Percentiles rank a stretch among this genome's conserved stretches.
These are phyloP conservation scores for Neonothopanus nambi DNA, from an alignment of 1,284 basidiomycete species.

Conservation along the genomic window DNA sequence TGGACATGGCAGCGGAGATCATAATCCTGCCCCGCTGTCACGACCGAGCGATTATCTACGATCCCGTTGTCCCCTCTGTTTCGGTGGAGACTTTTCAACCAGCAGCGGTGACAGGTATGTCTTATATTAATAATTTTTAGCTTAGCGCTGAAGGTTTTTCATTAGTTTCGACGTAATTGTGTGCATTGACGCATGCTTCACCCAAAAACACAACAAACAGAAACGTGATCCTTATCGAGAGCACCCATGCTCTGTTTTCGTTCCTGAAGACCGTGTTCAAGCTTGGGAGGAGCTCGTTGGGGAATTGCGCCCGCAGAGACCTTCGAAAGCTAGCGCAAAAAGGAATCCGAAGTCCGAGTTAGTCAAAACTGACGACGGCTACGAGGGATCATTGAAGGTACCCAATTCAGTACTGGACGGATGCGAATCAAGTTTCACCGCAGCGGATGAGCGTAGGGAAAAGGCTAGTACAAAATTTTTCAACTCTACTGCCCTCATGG, in stretches of 20 bases:
- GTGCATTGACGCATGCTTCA: conserved; percentile 18
- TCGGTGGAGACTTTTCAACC: not conserved
- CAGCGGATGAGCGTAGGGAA: conserved; percentile 29
- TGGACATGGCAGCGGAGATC: too few relatives aligned
- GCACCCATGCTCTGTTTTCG: conserved; percentile 17
- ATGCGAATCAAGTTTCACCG: conserved; percentile 33
- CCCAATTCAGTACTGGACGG: conserved; percentile 28
- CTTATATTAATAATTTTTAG: not conserved
- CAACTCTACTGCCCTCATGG: conserved; percentile 25
- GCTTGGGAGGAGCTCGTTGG: conserved; percentile 13
- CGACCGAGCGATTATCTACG: conserved; percentile 2
- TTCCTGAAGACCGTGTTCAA: conserved; percentile 14
- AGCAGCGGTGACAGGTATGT: not conserved
- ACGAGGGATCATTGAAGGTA: conserved; percentile 17
- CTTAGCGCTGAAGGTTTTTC: not conserved
- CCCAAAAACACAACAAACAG: conserved; percentile 17
- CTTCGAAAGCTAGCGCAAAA: too few relatives aligned
- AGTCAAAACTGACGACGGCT: not conserved
- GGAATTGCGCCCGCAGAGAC: conserved; percentile 7
- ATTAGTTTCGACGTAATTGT: not conserved
- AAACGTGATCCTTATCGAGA: conserved; percentile 3
- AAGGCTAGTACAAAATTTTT: conserved; percentile 20
- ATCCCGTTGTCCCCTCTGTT: conserved; percentile 8
- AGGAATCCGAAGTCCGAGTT: not conserved
- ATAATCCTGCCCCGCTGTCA: too few relatives aligned